Evolutionary conservation across 441 rosid species (phyloP), one percentile per base, ranked within the genome.

Genomic region (Gossypium trilobum): DNA sequence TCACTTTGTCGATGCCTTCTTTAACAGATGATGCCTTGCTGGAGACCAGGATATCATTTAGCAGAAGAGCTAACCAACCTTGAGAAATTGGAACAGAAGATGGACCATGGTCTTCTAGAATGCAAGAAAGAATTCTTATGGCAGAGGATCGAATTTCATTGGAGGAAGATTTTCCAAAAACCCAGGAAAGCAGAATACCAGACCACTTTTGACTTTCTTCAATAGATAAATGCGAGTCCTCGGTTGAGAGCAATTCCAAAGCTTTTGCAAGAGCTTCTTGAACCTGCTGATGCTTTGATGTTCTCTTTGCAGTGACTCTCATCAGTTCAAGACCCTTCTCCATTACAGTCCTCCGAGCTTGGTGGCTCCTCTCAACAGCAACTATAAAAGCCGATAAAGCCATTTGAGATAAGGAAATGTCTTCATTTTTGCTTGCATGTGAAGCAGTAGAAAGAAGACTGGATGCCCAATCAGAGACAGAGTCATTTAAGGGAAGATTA

Each of bases 191-290:
- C 68, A 94, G 83, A 76, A 91, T 87, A 29, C 89, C 89, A 8
- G 97, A 85, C 99, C 99, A 94, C 71, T 85, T 91, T 80, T 92
- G 92, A 81, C 97, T 87, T 81, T 94, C 97, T 83, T 87, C 90
- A 76, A 94, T 88, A 75, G 94, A 84, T 74, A 94, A 78, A 68
- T 81, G 96, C 78, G 79, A 78, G 66, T 84, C 90, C 71, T 90
- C 84, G 2, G 86, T 64, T 67, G 82, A 90, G 71, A 94, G 83
- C 77, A 90, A 82, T 72, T 92, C 96, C 73, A 94, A 80, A 69
- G 87, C 94, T 89, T 88, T 89, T 58, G 97, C 94, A 81, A 94
- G 80, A 48, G 89, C 82, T 85, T 92, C 97, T 80, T 94, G 99
- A 61, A 92, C 84, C 54, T 77, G 84, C 81, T 70, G 83, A 79